phyloP scores from a whole-genome alignment of 805 yeast species.

The Candida alai region DNA sequence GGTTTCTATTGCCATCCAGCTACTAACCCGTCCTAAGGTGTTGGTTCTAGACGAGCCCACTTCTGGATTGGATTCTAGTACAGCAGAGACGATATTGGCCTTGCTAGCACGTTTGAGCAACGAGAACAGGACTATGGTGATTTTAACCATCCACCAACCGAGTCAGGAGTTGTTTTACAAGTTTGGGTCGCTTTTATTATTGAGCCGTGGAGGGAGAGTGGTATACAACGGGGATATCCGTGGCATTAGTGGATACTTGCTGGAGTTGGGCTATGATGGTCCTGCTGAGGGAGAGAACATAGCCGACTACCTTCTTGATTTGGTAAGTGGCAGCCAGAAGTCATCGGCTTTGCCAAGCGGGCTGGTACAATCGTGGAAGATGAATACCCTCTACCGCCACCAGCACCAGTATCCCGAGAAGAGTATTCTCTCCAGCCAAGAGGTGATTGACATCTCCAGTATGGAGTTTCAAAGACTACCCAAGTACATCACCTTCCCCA shows the following conservation, averaged over 20 bases:
- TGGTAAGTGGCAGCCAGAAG: constrained; percentile 44
- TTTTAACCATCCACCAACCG: constrained; percentile 82
- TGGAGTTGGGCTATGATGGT: constrained; percentile 46
- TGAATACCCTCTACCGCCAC: constrained; percentile 7
- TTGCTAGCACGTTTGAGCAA: constrained; percentile 54
- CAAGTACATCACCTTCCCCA: constrained; percentile 21
- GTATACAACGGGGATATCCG: constrained; percentile 60
- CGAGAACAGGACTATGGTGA: constrained; percentile 61
- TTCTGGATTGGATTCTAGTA: constrained; percentile 79
- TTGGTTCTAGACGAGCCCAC: constrained; percentile 84
- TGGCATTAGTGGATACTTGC: constrained; percentile 47
- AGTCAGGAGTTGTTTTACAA: constrained; percentile 57
- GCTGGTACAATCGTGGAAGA: constrained; percentile 21
- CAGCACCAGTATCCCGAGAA: constrained; percentile 23
- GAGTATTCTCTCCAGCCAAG: not conserved
- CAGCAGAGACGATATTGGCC: constrained; percentile 63
- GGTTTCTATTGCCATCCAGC: constrained; percentile 76
- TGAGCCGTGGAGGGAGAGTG: constrained; percentile 71
- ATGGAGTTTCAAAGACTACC: constrained; percentile 27
- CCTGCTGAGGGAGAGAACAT: constrained; percentile 49
- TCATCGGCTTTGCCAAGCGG: constrained; percentile 17
- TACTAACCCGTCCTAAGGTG: constrained; percentile 67
- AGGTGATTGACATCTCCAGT: constrained; percentile 38
- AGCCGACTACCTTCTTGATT: constrained; percentile 72
- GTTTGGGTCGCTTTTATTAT: constrained; percentile 68